Evolutionary conservation across 371 early-diverging fungal species (phyloP).

Genomic region (Apophysomyces variabilis): DNA sequence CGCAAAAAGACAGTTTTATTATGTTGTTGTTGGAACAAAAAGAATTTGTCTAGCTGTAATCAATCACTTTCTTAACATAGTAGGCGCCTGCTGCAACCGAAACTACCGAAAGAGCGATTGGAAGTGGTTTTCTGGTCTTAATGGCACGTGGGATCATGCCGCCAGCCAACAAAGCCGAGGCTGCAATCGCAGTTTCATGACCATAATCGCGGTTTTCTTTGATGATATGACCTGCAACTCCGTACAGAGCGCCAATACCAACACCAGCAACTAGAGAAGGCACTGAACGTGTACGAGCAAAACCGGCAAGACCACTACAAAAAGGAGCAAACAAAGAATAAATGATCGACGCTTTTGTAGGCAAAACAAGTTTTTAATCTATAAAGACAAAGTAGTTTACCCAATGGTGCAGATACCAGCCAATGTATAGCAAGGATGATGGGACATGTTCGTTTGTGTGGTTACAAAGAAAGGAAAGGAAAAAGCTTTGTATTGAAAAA

Average conservation of each 20-base stretch:
- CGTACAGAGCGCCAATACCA: constrained; percentile 65
- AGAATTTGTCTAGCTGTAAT: constrained; percentile 25
- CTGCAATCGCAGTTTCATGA: constrained; percentile 65
- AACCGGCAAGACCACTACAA: constrained; percentile 65
- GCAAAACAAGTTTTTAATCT: not conserved
- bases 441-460: constrained; percentile 32
- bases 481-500: not conserved
- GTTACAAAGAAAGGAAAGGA: not conserved
- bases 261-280: constrained; percentile 72
- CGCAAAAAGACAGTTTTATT: too few species aligned
- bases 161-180: constrained; percentile 58
- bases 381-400: constrained; percentile 16
- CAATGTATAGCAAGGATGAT: constrained; percentile 56
- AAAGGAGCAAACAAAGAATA: not conserved
- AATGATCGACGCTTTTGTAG: not conserved
- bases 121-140: constrained; percentile 50
- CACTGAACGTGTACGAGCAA: constrained; percentile 56
- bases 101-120: constrained; percentile 39
- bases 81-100: constrained; percentile 51
- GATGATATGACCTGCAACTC: constrained; percentile 63
- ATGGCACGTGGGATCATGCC: constrained; percentile 68
- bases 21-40: too few species aligned
- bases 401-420: constrained; percentile 51
- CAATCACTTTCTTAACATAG: constrained; percentile 55
- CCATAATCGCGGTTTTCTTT: constrained; percentile 69